Base-by-base conservation (phyloP, 331 rosid genomes). In the Ulmus americana region DNA sequence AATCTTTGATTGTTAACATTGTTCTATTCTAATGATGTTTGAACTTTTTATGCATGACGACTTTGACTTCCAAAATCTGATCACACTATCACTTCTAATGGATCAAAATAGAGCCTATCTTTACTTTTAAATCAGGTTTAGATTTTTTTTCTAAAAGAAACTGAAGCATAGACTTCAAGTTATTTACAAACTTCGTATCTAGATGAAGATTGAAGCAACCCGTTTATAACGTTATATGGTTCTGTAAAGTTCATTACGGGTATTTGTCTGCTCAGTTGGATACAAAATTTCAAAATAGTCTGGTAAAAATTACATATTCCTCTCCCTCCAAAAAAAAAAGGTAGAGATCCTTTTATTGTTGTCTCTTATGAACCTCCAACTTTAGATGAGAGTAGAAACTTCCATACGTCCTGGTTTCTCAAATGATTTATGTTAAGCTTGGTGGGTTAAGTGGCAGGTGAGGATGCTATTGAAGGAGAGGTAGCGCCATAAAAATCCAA, bases 401-500 rank as follows among this genome's bases (percentile, higher is more conserved):
- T 53, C 59, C 46, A 40, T 72, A 49, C 72, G 6, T 43, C 35
- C 73, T 5, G 76, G 77, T 64, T 71, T 73, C 71, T 72, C 40
- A 71, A 77, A 70, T 79, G 66, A 77, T 79, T 82, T 71, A 79
- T 70, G 18, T 78, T 64, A 83, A 73, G 63, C 70, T 53, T 76
- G 79, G 72, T 76, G 82, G 83, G 80, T 65, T 76, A 65, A 76
- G 70, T 85, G 86, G 83, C 95, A 86, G 89, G 87, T 79, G 64
- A 72, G 74, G 85, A 63, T 76, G 78, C 75, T 43, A 62, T 68
- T 67, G 81, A 84, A 74, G 84, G 70, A 76, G 82, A 78, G 74
- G 50, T 69, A 63, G 61, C 82, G 62, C 66, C 77, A 12, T 87
- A 71, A 39, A 66, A 78, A 45, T 59, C 69, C 81, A 40, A 67